phyloP scores from a whole-genome alignment of 768 basidiomycete species.

The Lentinula sp. region DNA sequence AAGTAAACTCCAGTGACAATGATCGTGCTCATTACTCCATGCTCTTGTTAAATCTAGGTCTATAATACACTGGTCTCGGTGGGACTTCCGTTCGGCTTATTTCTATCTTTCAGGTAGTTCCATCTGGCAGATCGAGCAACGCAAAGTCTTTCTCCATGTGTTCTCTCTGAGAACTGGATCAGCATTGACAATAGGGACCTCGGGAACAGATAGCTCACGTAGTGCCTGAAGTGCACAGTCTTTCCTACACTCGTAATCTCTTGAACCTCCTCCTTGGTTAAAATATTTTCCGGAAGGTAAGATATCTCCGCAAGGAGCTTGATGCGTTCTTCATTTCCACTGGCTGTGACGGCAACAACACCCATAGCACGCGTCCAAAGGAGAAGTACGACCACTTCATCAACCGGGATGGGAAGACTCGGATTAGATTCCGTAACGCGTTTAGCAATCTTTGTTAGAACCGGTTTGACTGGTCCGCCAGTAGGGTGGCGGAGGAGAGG shows the following conservation, averaged over 20 bases:
- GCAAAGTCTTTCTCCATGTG: constrained; percentile 32
- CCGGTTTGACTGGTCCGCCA: constrained; percentile 24
- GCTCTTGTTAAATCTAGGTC: background rate
- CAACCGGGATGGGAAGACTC: background rate
- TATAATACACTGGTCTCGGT: too few relatives aligned
- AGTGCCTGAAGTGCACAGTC: constrained; percentile 27
- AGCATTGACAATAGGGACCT: background rate
- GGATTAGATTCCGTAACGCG: constrained; percentile 11
- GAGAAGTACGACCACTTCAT: constrained; percentile 18
- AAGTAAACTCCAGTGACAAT: background rate
- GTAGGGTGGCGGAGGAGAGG: constrained; percentile 23
- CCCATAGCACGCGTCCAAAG: constrained; percentile 28
- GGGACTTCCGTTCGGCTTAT: too few relatives aligned
- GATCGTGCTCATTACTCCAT: background rate
- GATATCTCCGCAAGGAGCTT: constrained; percentile 22
- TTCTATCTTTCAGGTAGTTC: background rate
- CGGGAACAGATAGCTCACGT: constrained; percentile 16
- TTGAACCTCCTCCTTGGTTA: constrained; percentile 23
- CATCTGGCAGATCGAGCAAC: constrained; percentile 22
- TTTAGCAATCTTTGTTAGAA: constrained; percentile 27
- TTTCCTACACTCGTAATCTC: constrained; percentile 29
- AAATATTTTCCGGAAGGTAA: constrained; percentile 18
- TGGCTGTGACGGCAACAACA: constrained; percentile 25
- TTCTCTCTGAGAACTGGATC: constrained; percentile 17
- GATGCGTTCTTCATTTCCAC: constrained; percentile 25